Percentiles rank a stretch among this genome's conserved stretches.
Evolutionary conservation across 169 alveolate genomes (phyloP).

Genomic region (Cystoisospora suis): DNA sequence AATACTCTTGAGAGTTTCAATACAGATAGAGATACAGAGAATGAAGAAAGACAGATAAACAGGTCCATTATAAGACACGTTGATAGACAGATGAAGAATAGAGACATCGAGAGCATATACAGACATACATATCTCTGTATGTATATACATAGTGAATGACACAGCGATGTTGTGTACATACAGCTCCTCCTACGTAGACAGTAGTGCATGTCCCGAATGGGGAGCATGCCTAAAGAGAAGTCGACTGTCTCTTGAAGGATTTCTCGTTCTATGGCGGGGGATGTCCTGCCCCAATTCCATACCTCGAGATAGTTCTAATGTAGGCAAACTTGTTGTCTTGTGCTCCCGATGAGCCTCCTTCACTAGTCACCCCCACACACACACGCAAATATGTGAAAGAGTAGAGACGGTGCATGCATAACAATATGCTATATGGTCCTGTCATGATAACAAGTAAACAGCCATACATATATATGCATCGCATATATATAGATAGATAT

Average conservation of each 20-base stretch:
- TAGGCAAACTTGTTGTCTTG: constrained; percentile 52
- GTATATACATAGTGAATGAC: background rate
- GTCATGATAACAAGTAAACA: background rate
- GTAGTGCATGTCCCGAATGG: no score
- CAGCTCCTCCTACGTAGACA: background rate
- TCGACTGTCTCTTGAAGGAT: no score
- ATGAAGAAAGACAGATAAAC: background rate
- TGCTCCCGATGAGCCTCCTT: constrained; percentile 9
- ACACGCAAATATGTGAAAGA: no score
- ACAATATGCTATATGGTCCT: no score
- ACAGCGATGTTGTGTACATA: background rate
- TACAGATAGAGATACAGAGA: background rate
- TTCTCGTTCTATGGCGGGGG: no score
- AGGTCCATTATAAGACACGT: background rate
- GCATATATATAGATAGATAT: background rate
- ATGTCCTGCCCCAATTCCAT: background rate
- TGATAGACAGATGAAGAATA: background rate
- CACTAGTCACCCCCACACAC: no score
- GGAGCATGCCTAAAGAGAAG: no score
- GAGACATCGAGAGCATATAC: background rate
- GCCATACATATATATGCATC: background rate
- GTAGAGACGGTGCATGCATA: no score
- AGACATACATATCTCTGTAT: background rate
- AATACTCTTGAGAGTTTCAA: background rate
- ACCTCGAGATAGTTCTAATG: constrained; percentile 49